Evolutionary conservation across 352 stramenopile species (phyloP).

Genomic region (Plasmopara viticola): DNA sequence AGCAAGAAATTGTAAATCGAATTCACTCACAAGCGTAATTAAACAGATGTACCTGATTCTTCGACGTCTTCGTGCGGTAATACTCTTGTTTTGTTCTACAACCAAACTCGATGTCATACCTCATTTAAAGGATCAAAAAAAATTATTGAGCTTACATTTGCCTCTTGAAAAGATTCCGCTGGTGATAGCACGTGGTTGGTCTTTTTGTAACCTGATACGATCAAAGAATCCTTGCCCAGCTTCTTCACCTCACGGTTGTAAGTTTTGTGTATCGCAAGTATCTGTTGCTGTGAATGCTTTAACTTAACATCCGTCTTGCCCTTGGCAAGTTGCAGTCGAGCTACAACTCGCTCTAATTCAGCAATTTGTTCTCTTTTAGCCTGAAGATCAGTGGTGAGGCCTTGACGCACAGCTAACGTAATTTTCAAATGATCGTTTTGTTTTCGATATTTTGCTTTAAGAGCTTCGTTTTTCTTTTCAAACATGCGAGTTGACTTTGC

Average conservation of each 20-base stretch:
- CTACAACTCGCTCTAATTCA: slow-evolving; percentile 30
- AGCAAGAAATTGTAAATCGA: not conserved
- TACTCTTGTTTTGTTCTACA: slow-evolving; percentile 14
- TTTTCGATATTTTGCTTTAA: slow-evolving; percentile 36
- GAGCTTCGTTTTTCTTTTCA: slow-evolving; percentile 27
- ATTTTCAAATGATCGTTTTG: slow-evolving; percentile 60
- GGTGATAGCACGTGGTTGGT: slow-evolving; percentile 1
- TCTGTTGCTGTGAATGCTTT: slow-evolving; percentile 41
- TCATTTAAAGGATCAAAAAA: not conserved
- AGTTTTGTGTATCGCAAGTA: slow-evolving; percentile 48
- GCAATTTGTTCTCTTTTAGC: slow-evolving; percentile 39
- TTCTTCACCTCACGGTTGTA: slow-evolving; percentile 41
- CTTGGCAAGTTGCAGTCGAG: slow-evolving; percentile 14
- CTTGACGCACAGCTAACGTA: slow-evolving; percentile 48
- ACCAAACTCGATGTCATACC: not conserved
- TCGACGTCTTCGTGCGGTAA: slow-evolving; percentile 4
- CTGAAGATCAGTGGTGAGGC: slow-evolving; percentile 46
- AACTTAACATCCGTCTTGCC: slow-evolving; percentile 21
- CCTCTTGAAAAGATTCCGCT: slow-evolving; percentile 1
- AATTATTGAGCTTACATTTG: slow-evolving; percentile 12
- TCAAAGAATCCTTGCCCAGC: slow-evolving; percentile 3
- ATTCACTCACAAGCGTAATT: not conserved
- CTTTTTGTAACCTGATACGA: slow-evolving; percentile 1
- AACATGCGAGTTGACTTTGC: slow-evolving; percentile 28
- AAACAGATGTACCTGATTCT: slow-evolving; percentile 9